phyloP scores from a whole-genome alignment of 1,139 yeast species.

The Yueomyces sp. region DNA sequence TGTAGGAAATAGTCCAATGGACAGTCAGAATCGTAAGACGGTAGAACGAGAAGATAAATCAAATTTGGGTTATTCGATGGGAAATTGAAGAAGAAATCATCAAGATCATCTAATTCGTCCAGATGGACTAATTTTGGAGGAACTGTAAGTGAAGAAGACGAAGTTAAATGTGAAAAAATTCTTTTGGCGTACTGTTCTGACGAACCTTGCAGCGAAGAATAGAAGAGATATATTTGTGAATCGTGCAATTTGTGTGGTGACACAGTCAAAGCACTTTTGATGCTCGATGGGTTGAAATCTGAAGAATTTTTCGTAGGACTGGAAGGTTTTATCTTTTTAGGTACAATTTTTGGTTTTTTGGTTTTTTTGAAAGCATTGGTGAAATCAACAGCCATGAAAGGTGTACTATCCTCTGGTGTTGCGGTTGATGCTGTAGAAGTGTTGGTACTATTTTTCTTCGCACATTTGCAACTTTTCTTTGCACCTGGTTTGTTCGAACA shows the following conservation, averaged over 20 bases:
- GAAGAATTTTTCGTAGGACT: not conserved
- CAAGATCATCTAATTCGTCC: constrained; percentile 77
- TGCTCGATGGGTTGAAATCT: constrained; percentile 4
- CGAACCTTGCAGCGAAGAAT: constrained; percentile 77
- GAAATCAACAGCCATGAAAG: constrained; percentile 29
- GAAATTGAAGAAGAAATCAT: constrained; percentile 62
- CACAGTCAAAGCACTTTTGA: constrained; percentile 22
- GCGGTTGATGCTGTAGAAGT: constrained; percentile 11
- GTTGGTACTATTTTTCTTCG: constrained; percentile 2
- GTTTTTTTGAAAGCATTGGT: constrained; percentile 23
- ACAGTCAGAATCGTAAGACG: constrained; percentile 87
- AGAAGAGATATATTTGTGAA: constrained; percentile 46
- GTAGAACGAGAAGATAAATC: constrained; percentile 65
- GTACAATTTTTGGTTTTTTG: constrained; percentile 3
- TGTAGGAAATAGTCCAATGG: constrained; percentile 84
- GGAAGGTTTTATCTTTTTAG: constrained; percentile 3
- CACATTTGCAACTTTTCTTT: constrained; percentile 16
- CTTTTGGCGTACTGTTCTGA: constrained; percentile 56
- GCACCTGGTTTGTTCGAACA: constrained; percentile 5
- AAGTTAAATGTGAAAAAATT: constrained; percentile 19
- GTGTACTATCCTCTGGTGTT: not conserved
- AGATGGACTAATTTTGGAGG: constrained; percentile 52
- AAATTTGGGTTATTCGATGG: constrained; percentile 32
- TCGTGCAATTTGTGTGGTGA: constrained; percentile 22
- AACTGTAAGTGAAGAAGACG: constrained; percentile 27